A percentile compares a stretch with the other conserved stretches of the same genome.
Evolutionary conservation across 176 grass and related monocot genomes (phyloP).

Genomic region (Oryza meyeriana): DNA sequence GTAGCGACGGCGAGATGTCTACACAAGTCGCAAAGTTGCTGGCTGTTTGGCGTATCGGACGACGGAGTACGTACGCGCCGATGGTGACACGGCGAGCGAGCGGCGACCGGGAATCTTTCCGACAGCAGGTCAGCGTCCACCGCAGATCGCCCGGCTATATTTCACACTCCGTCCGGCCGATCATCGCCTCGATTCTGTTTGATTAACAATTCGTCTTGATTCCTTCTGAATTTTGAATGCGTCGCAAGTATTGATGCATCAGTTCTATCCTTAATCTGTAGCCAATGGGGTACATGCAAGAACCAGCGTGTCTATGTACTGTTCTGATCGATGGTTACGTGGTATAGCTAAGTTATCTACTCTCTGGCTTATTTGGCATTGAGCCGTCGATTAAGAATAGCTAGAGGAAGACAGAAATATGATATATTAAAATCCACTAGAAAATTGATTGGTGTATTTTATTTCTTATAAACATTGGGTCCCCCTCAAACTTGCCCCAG

Average conservation of each 20-base stretch:
- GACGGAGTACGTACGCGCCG: neutral
- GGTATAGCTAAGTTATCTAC: neutral
- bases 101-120: slow-evolving; percentile 36
- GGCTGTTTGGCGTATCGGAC: neutral
- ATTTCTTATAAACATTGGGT: neutral
- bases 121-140: slow-evolving; percentile 31
- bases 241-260: neutral
- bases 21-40: slow-evolving; percentile 1
- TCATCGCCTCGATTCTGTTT: neutral
- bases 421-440: neutral
- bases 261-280: neutral
- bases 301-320: neutral
- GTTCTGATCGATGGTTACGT: neutral
- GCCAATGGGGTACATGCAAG: neutral
- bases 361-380: neutral
- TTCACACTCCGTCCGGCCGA: slow-evolving; percentile 21
- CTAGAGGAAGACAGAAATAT: neutral
- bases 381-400: neutral
- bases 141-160: slow-evolving; percentile 18
- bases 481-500: neutral
- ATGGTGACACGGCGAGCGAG: neutral
- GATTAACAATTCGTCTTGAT: neutral
- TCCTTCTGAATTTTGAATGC: neutral
- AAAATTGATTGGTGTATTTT: neutral
- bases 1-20: neutral